Conservation (phyloP, 495 filamentous ascomycete genomes). For the Aspergillus bridgeri region DNA sequence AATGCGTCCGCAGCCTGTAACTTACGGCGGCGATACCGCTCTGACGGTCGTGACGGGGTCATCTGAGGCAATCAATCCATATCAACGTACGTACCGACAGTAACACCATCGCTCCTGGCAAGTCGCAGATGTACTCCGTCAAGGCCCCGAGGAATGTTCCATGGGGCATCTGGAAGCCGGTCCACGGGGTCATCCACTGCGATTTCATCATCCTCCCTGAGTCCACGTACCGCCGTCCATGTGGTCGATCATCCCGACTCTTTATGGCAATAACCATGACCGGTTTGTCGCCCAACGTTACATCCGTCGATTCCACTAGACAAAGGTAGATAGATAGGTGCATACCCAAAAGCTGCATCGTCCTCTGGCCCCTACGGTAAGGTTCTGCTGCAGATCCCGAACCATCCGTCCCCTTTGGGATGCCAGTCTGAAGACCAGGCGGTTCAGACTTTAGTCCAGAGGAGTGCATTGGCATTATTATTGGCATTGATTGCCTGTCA, state of each 20-base stretch:
- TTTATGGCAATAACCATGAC: neutral
- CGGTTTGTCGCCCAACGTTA: neutral
- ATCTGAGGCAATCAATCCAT: no score
- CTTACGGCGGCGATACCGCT: neutral
- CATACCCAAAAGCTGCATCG: neutral
- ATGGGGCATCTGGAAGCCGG: neutral
- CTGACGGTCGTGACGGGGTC: neutral
- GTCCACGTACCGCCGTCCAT: conserved; percentile 5
- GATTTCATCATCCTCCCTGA: neutral
- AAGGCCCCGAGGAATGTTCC: neutral
- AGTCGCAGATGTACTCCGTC: no score
- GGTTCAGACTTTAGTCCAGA: no score
- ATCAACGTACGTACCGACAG: no score
- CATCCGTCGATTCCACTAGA: neutral
- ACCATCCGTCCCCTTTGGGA: neutral
- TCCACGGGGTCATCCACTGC: neutral
- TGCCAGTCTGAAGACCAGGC: neutral
- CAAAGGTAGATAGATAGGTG: neutral
- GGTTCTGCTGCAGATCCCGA: neutral
- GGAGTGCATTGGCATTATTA: no score
- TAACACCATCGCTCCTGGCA: no score
- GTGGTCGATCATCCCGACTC: neutral
- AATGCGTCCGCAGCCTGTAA: neutral
- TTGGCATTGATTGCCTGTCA: neutral
- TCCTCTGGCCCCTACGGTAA: neutral